phyloP scores from a whole-genome alignment of 1,284 basidiomycete genomes.

The Boletus smithii region DNA sequence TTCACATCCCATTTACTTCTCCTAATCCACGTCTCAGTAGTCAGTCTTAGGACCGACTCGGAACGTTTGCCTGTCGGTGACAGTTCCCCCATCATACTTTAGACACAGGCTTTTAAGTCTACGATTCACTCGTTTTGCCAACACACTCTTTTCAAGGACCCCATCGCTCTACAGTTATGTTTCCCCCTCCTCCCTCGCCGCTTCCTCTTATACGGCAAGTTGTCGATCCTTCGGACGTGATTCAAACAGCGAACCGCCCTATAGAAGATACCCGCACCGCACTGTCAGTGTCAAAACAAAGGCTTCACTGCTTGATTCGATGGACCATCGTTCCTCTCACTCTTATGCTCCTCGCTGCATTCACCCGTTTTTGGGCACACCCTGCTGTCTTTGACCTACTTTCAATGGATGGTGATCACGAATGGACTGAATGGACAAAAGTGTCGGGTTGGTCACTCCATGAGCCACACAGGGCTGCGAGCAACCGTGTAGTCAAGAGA shows the following conservation, averaged over 20 bases:
- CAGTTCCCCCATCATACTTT: slow-evolving; percentile 1
- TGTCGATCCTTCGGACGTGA: slow-evolving; percentile 3
- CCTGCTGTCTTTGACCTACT: slow-evolving; percentile 46
- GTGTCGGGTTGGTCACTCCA: slow-evolving; percentile 39
- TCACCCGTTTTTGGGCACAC: slow-evolving; percentile 48
- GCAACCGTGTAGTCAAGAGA: slow-evolving; percentile 3
- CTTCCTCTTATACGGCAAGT: slow-evolving; percentile 20
- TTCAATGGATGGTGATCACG: slow-evolving; percentile 25
- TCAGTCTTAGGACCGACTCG: not conserved
- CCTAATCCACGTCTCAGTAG: slow-evolving; percentile 12
- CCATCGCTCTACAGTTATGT: slow-evolving; percentile 36
- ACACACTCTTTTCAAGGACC: slow-evolving; percentile 20
- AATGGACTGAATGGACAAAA: slow-evolving; percentile 27
- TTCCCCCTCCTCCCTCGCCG: slow-evolving; percentile 51
- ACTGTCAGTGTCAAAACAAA: slow-evolving; percentile 38
- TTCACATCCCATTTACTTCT: not conserved
- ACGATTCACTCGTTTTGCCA: slow-evolving; percentile 21
- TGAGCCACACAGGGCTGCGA: slow-evolving; percentile 35
- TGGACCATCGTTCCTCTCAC: slow-evolving; percentile 52
- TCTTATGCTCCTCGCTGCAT: slow-evolving; percentile 51
- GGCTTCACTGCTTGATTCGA: slow-evolving; percentile 41
- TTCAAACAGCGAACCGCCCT: slow-evolving; percentile 8
- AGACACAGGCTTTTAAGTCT: slow-evolving; percentile 9
- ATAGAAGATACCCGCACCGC: slow-evolving; percentile 9
- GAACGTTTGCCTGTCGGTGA: slow-evolving; percentile 1